phyloP scores from a whole-genome alignment of 2,329 filamentous ascomycete genomes.

The Intubia oerlemansii region DNA sequence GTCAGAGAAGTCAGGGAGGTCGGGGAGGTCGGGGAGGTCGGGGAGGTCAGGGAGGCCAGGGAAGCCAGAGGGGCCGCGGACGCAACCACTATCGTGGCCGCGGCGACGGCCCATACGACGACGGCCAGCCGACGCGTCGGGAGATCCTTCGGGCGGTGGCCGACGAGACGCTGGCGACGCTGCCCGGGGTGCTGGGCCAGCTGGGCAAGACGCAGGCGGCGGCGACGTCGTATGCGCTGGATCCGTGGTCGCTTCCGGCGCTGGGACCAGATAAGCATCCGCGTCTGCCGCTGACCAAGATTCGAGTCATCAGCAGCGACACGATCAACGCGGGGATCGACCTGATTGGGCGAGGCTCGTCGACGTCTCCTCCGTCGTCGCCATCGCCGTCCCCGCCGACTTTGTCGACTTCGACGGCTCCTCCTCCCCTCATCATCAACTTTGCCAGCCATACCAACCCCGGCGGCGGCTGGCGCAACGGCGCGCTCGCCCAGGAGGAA shows the following conservation, averaged over 20 bases:
- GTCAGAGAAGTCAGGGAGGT: no score
- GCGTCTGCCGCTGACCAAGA: constrained; percentile 10
- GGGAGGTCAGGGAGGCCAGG: no score
- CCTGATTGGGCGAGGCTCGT: constrained; percentile 5
- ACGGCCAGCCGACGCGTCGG: constrained; percentile 2
- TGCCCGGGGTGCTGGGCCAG: constrained; percentile 23
- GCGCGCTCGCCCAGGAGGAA: constrained; percentile 47
- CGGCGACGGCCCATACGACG: neutral
- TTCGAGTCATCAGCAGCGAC: constrained; percentile 34
- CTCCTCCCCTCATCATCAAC: constrained; percentile 27
- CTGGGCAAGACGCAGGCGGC: constrained; percentile 18
- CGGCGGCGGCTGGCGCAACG: constrained; percentile 44
- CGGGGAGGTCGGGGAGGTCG: no score
- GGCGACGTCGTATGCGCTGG: constrained; percentile 17
- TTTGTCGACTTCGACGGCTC: constrained; percentile 7
- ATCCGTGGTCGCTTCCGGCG: constrained; percentile 8
- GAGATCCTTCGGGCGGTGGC: constrained; percentile 19
- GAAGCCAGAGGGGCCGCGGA: no score
- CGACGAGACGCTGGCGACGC: constrained; percentile 22
- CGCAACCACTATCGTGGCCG: neutral
- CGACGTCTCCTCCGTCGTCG: neutral
- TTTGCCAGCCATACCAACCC: constrained; percentile 35
- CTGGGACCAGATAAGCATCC: constrained; percentile 23
- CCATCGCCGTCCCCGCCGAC: neutral
- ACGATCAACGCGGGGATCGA: constrained; percentile 32